These are phyloP conservation scores for Exophiala viscosa DNA, from an alignment of 2,329 filamentous ascomycete genomes.

Conservation along the genomic window DNA sequence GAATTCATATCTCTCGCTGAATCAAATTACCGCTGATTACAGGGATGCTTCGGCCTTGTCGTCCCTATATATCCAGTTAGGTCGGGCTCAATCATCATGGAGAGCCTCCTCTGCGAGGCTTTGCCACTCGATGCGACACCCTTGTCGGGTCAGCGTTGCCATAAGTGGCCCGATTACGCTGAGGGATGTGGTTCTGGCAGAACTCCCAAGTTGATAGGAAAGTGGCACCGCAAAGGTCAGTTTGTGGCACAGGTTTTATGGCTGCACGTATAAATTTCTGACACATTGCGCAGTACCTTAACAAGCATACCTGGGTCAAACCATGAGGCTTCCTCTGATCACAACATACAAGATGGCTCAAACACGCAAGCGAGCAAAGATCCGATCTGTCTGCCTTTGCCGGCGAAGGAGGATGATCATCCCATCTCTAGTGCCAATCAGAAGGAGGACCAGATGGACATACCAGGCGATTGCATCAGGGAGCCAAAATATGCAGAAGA, in stretches of 20 bases:
- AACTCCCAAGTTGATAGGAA: neutral
- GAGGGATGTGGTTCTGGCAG: neutral
- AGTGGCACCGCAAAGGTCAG: neutral
- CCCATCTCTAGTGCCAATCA: neutral
- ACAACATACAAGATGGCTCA: neutral
- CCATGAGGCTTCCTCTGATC: neutral
- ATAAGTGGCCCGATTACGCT: neutral
- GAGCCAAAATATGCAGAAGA: too few relatives aligned
- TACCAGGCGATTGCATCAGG: neutral
- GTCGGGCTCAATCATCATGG: neutral
- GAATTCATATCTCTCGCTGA: too few relatives aligned
- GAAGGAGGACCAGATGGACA: neutral
- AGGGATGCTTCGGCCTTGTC: neutral
- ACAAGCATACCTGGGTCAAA: neutral
- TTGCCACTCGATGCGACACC: neutral
- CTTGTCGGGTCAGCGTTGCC: neutral
- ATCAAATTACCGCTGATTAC: too few relatives aligned
- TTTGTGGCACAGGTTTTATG: neutral
- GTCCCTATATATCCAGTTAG: neutral
- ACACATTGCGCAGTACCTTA: neutral
- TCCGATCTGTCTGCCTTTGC: neutral
- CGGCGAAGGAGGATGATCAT: neutral
- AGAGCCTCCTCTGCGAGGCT: neutral
- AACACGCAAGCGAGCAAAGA: neutral
- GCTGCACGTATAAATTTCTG: neutral